Conservation (phyloP, 768 basidiomycete genomes). For the Kwoniella sp. region DNA sequence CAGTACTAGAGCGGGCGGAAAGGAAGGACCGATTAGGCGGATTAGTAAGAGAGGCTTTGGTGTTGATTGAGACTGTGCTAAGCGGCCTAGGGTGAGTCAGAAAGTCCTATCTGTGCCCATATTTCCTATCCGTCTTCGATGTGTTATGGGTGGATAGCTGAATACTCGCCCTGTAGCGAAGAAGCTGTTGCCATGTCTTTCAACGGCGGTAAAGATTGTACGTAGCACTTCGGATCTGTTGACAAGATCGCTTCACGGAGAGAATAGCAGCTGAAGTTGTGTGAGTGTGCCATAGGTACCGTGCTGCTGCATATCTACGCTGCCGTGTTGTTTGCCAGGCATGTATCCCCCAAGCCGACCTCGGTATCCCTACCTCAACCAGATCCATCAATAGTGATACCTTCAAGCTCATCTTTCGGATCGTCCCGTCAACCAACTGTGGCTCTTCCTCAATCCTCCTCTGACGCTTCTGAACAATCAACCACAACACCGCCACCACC, state of each 20-base stretch:
- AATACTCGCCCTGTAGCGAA: slow-evolving; percentile 56
- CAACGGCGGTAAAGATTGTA: slow-evolving; percentile 98
- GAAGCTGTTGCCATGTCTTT: slow-evolving; percentile 83
- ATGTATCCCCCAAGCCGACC: slow-evolving; percentile 14
- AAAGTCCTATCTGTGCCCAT: too few species aligned
- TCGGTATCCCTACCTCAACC: slow-evolving; percentile 31
- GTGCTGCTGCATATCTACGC: slow-evolving; percentile 89
- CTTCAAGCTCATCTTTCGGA: neutral
- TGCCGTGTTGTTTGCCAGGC: slow-evolving; percentile 62
- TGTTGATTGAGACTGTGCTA: slow-evolving; percentile 76
- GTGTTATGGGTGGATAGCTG: neutral
- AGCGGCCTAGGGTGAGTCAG: slow-evolving; percentile 77
- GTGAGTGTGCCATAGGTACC: slow-evolving; percentile 68
- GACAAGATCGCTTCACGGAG: neutral
- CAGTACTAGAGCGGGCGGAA: slow-evolving; percentile 38
- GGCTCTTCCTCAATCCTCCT: neutral
- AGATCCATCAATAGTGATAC: slow-evolving; percentile 37
- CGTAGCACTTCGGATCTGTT: slow-evolving; percentile 15
- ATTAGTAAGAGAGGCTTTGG: slow-evolving; percentile 71
- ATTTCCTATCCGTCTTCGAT: too few species aligned
- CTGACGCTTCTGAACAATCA: neutral
- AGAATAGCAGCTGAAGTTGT: too few species aligned
- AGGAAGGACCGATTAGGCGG: slow-evolving; percentile 32
- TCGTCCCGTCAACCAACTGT: neutral
- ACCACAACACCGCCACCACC: neutral